Base-by-base conservation (phyloP, 1,139 yeast species). In the Torulaspora pretoriensis region DNA sequence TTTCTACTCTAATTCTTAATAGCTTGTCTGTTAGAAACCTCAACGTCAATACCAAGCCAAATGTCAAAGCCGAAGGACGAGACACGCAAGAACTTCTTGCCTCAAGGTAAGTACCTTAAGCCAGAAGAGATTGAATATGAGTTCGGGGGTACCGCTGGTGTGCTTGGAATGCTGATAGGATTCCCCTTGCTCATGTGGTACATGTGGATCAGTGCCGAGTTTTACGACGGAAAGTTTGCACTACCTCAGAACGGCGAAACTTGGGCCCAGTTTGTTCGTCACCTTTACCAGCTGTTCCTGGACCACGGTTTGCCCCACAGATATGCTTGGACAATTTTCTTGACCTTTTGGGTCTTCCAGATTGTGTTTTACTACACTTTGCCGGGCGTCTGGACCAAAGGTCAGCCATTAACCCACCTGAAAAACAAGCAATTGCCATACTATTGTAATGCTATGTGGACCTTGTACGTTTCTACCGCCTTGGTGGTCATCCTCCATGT, bases 141-240 rank as follows among this genome's bases (percentile, higher is more conserved):
- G 59, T 92, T 92, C 61, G 98, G 98, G 42, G 98, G 97, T 0
- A 85, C 95, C 17, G 64, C 73, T n/a, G 98, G 98, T 43, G 96
- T 88, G 35, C 49, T 81, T 14, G 89, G 92, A n/a, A 90, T 92
- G 97, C 80, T 92, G 81, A 63, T 78, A 39, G 95, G 95, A 2
- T 94, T 92, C 70, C 98, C 98, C 4, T 63, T 83, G 42, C 73
- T 94, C 61, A 92, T 92, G 98, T 87, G 85, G 77, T 92, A 92
- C 69, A 83, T 92, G 92, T 92, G 96, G 95, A 80, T 90, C 47
- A 78, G 90, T 61, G 92, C 94, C 49, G 76, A 79, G 55, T 88
- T 83, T 67, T 86, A 88, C 66, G 71, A 71, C 51, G 95, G 96
- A 2, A 64, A 70, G 38, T 75, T 87, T 29, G 88, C 96, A 19